Evolutionary conservation across 1,284 basidiomycete genomes (phyloP), one percentile per base, ranked within the genome.

Genomic region (Cryptococcus maquisensis): DNA sequence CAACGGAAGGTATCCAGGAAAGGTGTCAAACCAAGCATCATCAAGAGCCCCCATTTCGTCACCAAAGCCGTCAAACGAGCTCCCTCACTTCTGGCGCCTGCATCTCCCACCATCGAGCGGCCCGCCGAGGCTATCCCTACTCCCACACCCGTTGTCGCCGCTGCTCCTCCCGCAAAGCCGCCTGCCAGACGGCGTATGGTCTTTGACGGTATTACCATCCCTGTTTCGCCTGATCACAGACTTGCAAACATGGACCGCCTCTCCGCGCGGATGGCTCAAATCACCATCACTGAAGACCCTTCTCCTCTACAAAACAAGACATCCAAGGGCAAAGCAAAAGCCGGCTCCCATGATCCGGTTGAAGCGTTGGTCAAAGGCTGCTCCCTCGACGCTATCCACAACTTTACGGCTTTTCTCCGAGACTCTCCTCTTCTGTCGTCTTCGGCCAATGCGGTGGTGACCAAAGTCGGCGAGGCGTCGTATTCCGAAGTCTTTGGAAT

Each of bases 401-500:
- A 23, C 7, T 61, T 59, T 52, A 43, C 55, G 4, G 21, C 48
- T n/a, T 54, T 63, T 28, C 46, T 59, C 8, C 23, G 15, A 5
- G 10, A n/a, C 10, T 35, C 12, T 18, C 49, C 48, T 35, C 55
- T 53, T 40, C 51, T 42, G 12, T 36, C 18, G 42, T 47, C 41
- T 23, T 40, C 37, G 20, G n/a, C 18, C 13, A 20, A 32, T 15
- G 41, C 12, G 18, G 50, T 90, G 72, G 21, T 26, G 2, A 79
- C 78, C 59, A 98, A 98, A 77, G 86, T 97, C 51, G 95, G 94
- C 44, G 95, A 98, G 77, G 95, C 95, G 12, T 92, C 89, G 47
- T 98, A 89, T 74, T 96, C 92, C 0, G 95, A 98, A 70, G 96
- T 98, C n/a, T 98, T 91, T 76, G 86, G 86, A 4, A 84, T 93